Evolutionary conservation across 2,329 filamentous ascomycete species (phyloP).

Genomic region (Delphinella strobiligena): DNA sequence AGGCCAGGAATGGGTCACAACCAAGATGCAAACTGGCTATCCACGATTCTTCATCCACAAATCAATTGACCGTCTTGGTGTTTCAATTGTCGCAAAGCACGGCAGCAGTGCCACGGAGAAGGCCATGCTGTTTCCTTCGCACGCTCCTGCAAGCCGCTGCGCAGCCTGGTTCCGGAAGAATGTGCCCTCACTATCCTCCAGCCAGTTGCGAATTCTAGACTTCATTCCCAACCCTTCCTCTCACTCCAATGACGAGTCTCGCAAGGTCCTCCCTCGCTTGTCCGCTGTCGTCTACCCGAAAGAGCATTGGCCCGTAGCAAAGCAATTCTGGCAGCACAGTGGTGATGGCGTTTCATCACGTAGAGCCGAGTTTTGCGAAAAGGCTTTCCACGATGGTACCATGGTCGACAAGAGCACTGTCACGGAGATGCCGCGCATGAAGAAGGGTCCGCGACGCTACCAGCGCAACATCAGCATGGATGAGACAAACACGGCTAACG

Average conservation of each 20-base stretch:
- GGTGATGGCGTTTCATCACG: constrained; percentile 88
- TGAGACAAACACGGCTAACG: constrained; percentile 14
- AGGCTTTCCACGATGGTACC: constrained; percentile 58
- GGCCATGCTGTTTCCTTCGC: constrained; percentile 75
- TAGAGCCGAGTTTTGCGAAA: constrained; percentile 77
- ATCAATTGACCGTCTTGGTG: constrained; percentile 61
- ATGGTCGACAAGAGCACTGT: constrained; percentile 39
- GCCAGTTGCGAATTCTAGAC: constrained; percentile 45
- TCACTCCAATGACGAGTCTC: constrained; percentile 32
- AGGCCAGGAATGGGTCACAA: constrained; percentile 74
- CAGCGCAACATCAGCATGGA: constrained; percentile 47
- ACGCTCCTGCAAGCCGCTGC: constrained; percentile 58
- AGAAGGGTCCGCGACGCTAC: constrained; percentile 70
- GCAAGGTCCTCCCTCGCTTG: constrained; percentile 32
- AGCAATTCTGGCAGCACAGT: constrained; percentile 94
- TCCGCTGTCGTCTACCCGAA: constrained; percentile 56
- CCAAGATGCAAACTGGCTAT: constrained; percentile 80
- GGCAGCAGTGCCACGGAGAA: constrained; percentile 46
- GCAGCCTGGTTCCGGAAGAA: constrained; percentile 56
- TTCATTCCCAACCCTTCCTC: constrained; percentile 50
- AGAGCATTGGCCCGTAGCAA: constrained; percentile 59
- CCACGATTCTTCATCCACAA: constrained; percentile 91
- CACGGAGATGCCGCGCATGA: constrained; percentile 26
- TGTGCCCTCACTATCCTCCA: constrained; percentile 38
- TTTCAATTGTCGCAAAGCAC: constrained; percentile 52